phyloP scores from a whole-genome alignment of 345 rosid genomes.

The Boechera divaricarpa region DNA sequence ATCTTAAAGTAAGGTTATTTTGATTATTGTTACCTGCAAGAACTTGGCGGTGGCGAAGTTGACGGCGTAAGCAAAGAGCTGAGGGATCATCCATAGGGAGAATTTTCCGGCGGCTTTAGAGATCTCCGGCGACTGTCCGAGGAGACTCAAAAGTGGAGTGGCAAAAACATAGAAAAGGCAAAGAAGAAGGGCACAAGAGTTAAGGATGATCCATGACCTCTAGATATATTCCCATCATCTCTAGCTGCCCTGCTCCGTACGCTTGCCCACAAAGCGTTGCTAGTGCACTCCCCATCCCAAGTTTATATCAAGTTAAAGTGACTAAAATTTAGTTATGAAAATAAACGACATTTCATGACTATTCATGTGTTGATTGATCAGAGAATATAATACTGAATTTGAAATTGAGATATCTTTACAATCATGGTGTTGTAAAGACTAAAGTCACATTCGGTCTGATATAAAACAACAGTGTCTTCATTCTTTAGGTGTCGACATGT shows the following conservation, averaged over 20 bases:
- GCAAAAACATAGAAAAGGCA: conserved; percentile 60
- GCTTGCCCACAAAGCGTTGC: conserved; percentile 91
- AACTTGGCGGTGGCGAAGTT: conserved; percentile 79
- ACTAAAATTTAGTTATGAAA: too few species aligned
- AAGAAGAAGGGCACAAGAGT: conserved; percentile 50
- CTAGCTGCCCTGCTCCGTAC: conserved; percentile 67
- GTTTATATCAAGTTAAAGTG: conserved; percentile 37
- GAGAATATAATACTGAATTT: too few species aligned
- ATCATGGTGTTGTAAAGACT: too few species aligned
- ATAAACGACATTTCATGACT: too few species aligned
- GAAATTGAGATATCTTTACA: too few species aligned
- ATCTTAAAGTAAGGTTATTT: neutral
- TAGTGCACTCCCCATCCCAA: conserved; percentile 88
- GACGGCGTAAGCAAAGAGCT: conserved; percentile 70
- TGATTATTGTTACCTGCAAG: conserved; percentile 49
- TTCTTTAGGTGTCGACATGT: too few species aligned
- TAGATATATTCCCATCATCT: conserved; percentile 81
- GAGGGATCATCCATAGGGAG: conserved; percentile 80
- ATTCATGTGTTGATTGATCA: too few species aligned
- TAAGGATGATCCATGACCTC: conserved; percentile 74
- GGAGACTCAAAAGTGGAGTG: conserved; percentile 47
- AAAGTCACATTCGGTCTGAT: too few species aligned
- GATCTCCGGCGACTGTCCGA: conserved; percentile 64
- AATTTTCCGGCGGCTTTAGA: conserved; percentile 63
- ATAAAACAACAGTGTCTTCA: too few species aligned